Evolutionary conservation across 2,329 filamentous ascomycete species (phyloP), one percentile per base, ranked within the genome.

Genomic region (Pestalotiopsis sp.): DNA sequence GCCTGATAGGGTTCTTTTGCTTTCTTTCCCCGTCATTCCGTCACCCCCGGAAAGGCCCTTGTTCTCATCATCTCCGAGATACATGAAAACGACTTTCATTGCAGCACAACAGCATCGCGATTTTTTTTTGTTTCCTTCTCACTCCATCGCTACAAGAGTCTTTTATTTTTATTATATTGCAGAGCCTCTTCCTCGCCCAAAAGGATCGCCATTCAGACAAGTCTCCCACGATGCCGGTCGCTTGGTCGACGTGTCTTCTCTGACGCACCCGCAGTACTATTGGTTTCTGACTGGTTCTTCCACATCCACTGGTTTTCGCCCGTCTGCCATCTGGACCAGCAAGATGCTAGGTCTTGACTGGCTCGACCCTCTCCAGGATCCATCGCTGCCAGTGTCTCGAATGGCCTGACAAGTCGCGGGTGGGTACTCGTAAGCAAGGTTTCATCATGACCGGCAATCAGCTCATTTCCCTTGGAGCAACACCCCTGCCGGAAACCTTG

Each of bases 371-470:
- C 45, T 25, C 17, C 17, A 38, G 57, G 65, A 60, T 61, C 65
- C 65, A 67, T 67, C 65, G 57, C 55, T 49, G 55, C 57, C 38
- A 38, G 31, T 60, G 65, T 61, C 65, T 60, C 65, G 65, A 63
- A 67, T 67, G 66, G 66, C 41, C 31, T 45, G 66, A 67, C 60
- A 57, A 63, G 66, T 64, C 60, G 20, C 61, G 17, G 55, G 66
- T 65, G 66, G 66, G 66, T 64, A 68, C 66, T 39, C 60, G 45
- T 68, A 60, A 65, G 64, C 64, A 68, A 58, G 66, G 68, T 67
- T 69, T 69, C 63, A 67, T 69, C 66, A 69, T 69, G 67, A 66
- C 68, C 66, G 65, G 63, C 59, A 66, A 57, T 52, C 66, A 67
- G 55, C 68, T 69, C 68, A 69, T 69, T 69, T 69, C 68, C 61